Base-by-base conservation (phyloP, 208 protist genomes). In the Leptomonas seymouri region DNA sequence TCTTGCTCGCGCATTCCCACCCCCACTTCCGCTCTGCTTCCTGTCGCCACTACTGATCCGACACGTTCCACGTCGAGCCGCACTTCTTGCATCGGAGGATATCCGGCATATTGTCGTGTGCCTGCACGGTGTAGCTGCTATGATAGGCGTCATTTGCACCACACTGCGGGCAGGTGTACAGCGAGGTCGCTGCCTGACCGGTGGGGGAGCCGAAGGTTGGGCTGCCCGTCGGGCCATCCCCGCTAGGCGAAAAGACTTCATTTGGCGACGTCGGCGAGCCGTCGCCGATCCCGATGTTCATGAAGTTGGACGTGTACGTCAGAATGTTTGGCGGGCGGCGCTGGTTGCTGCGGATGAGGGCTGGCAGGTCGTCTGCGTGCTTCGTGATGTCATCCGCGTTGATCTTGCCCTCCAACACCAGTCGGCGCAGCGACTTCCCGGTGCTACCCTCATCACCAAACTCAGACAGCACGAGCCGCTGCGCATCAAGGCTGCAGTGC, bases 101-200 rank as follows among this genome's bases (percentile, higher is more conserved):
- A 21, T 84, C 84, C 0, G 84, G 82, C 67, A 87, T 82, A 82
- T 87, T 91, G 60, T 94, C 86, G 68, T 94, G 89, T 0, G 89
- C 83, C 53, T 82, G 78, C 16, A 94, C 86, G 6, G 84, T 81
- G 78, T 94, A 91, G 58, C 74, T 82, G 58, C 61, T 89, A 28
- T 75, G 76, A 41, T 85, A 75, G 56, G 86, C 89, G 56, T 91
- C 86, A 25, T 74, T 73, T 0, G 81, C 83, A 28, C 86, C 86
- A 42, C 89, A 94, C 23, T 80, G 78, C 2, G 85, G 89, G 59
- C 89, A 94, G 23, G 58, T 70, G 60, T 92, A 90, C 4, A 90
- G 73, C 8, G 89, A 76, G 8, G 89, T 92, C 46, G 80, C 62
- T 51, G 71, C 79, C 18, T 54, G 70, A 9, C 67, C 67, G 5